Evolutionary conservation across 441 rosid species (phyloP).

Genomic region (Francoa sonchifolia): DNA sequence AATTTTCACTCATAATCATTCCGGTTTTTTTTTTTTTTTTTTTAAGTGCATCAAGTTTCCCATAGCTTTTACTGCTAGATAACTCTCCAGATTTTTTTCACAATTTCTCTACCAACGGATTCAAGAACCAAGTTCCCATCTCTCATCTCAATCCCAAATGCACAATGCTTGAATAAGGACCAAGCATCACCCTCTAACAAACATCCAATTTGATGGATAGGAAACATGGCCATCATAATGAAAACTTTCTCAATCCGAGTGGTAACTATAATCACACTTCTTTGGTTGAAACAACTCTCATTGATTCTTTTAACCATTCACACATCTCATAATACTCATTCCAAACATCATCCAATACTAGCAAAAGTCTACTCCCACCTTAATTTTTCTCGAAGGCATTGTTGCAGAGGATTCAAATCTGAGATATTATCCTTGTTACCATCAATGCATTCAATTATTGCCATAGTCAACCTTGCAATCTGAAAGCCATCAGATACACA

Average conservation of each 20-base stretch:
- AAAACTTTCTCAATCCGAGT: constrained; percentile 19
- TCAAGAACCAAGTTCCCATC: not conserved
- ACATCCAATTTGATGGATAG: constrained; percentile 4
- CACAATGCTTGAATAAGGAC: constrained; percentile 14
- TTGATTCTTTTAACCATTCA: constrained; percentile 7
- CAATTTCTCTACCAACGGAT: constrained; percentile 17
- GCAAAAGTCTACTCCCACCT: constrained; percentile 13
- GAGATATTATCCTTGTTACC: not conserved
- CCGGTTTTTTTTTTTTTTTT: constrained; percentile 10
- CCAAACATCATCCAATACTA: constrained; percentile 33
- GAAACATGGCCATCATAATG: constrained; percentile 3
- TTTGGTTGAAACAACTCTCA: constrained; percentile 12
- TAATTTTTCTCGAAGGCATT: constrained; percentile 8
- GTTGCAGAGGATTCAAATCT: constrained; percentile 14
- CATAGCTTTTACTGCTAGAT: constrained; percentile 18
- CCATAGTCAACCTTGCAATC: constrained; percentile 8
- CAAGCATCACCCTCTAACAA: constrained; percentile 11
- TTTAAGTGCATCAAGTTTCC: constrained; percentile 15
- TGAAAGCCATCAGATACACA: constrained; percentile 14
- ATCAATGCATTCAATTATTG: constrained; percentile 3
- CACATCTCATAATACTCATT: constrained; percentile 18
- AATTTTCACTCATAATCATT: too few relatives aligned
- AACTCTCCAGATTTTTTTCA: constrained; percentile 17
- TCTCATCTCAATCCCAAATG: constrained; percentile 6
- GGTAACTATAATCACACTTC: constrained; percentile 23